Evolutionary conservation across 345 rosid species (phyloP).

Genomic region (Trapa incisa): DNA sequence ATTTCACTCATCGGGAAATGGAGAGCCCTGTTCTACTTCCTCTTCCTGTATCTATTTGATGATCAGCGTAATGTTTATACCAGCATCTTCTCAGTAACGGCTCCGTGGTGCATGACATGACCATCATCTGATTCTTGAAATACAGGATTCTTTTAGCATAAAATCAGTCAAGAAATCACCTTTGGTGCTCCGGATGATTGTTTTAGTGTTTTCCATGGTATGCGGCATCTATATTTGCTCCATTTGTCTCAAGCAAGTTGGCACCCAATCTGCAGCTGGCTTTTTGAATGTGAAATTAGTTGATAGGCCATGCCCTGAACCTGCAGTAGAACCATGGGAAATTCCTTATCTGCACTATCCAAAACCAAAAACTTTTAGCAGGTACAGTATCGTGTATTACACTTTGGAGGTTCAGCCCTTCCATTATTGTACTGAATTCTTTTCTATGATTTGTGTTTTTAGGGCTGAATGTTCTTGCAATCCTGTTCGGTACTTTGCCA

Average conservation of each 20-base stretch:
- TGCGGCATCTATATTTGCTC: slow-evolving; percentile 78
- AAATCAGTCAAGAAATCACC: slow-evolving; percentile 85
- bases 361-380: slow-evolving; percentile 58
- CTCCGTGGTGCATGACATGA: not conserved
- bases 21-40: not conserved
- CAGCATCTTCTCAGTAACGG: too few relatives aligned
- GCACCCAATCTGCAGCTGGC: slow-evolving; percentile 31
- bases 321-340: slow-evolving; percentile 76
- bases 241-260: slow-evolving; percentile 70
- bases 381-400: slow-evolving; percentile 27
- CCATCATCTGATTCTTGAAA: not conserved
- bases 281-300: slow-evolving; percentile 40
- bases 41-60: too few relatives aligned
- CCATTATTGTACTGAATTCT: not conserved
- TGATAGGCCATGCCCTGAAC: slow-evolving; percentile 61
- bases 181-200: slow-evolving; percentile 68
- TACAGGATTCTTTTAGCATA: slow-evolving; percentile 56
- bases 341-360: slow-evolving; percentile 87
- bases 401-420: not conserved
- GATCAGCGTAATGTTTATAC: too few relatives aligned
- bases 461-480: slow-evolving; percentile 86
- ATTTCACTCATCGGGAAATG: too few relatives aligned
- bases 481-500: slow-evolving; percentile 91
- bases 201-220: slow-evolving; percentile 62
- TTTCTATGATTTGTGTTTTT: slow-evolving; percentile 8